Evolutionary conservation across 106 monocot species (phyloP), one percentile per base, ranked within the genome.

Genomic region (Chionographis japonica): DNA sequence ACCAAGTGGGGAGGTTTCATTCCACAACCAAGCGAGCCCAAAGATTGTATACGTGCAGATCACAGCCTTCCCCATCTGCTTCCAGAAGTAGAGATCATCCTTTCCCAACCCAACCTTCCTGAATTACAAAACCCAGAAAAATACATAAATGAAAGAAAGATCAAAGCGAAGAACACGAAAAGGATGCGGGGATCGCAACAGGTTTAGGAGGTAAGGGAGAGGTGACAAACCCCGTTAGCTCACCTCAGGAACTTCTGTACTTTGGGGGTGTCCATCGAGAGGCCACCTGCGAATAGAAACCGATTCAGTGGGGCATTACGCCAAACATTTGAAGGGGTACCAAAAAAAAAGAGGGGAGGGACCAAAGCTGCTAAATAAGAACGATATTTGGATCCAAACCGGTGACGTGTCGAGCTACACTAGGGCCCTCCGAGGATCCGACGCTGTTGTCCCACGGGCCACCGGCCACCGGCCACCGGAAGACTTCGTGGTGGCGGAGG

Each of bases 41-140:
- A 82, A 74, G 39, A 98, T 40, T 4, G 92, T 71, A 58, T 98
- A 98, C 4, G 97, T 98, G 78, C 78, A 92, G 13, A 92, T 43
- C 74, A 90, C 53, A n/a, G 87, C 92, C 71, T 98, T 98, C 61
- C 97, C 92, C 76, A 92, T 89, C 66, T 98, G 92, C 79, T 98
- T 98, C 82, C 75, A 84, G 65, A 90, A 98, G 80, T 92, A 90
- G 12, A 75, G 38, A 58, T 92, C 97, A 13, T 90, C 97, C 70
- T 92, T 98, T 49, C 78, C 83, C 5, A 98, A 76, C 12, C 97
- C 97, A 60, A 87, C 77, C 46, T 80, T 92, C 75, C 97, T 92
- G 58, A 52, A 77, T 6, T 15, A 1, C 9, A 52, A 77, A 9
- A 27, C 3, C 9, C 5, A 77, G 35, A 40, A 63, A 46, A 68